Percentiles rank a stretch among this genome's conserved stretches.
These are phyloP conservation scores for Filobasidium wieringae DNA, from an alignment of 768 basidiomycete genomes.

Conservation along the genomic window DNA sequence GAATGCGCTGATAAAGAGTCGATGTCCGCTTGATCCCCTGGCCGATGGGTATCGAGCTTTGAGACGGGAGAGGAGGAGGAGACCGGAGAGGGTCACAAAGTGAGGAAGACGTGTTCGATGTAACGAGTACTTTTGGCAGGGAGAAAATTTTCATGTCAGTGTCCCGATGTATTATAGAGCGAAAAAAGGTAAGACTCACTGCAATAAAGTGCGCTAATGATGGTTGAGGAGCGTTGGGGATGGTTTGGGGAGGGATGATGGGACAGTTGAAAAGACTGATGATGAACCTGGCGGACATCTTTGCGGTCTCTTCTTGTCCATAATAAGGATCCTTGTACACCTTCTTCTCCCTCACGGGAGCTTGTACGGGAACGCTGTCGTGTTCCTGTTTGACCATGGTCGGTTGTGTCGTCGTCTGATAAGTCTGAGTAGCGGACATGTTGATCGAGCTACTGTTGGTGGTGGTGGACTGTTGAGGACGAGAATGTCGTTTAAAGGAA, in stretches of 20 bases:
- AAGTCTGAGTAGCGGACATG: too few relatives aligned
- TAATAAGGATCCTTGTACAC: conserved; percentile 42
- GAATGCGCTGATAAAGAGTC: conserved; percentile 79
- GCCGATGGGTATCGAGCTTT: conserved; percentile 88
- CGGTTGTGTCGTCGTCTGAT: too few relatives aligned
- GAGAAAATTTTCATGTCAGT: neutral
- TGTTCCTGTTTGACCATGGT: too few relatives aligned
- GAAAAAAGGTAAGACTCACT: neutral
- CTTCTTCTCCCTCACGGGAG: neutral
- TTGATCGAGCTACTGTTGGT: too few relatives aligned
- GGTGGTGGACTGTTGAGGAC: too few relatives aligned
- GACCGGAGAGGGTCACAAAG: conserved; percentile 55
- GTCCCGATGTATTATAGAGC: neutral
- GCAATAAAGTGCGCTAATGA: conserved; percentile 68
- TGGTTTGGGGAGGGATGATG: conserved; percentile 52
- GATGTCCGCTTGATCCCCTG: conserved; percentile 76
- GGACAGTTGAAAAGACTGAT: conserved; percentile 78
- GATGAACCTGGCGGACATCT: conserved; percentile 64
- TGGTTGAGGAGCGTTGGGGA: conserved; percentile 49
- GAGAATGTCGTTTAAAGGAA: too few relatives aligned
- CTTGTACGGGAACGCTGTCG: too few relatives aligned
- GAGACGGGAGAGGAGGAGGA: conserved; percentile 66
- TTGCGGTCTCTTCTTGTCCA: conserved; percentile 63
- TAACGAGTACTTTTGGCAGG: conserved; percentile 50
- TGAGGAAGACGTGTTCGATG: conserved; percentile 66